Evolutionary conservation across 345 rosid species (phyloP).

Genomic region (Chamaenerion angustifolium): DNA sequence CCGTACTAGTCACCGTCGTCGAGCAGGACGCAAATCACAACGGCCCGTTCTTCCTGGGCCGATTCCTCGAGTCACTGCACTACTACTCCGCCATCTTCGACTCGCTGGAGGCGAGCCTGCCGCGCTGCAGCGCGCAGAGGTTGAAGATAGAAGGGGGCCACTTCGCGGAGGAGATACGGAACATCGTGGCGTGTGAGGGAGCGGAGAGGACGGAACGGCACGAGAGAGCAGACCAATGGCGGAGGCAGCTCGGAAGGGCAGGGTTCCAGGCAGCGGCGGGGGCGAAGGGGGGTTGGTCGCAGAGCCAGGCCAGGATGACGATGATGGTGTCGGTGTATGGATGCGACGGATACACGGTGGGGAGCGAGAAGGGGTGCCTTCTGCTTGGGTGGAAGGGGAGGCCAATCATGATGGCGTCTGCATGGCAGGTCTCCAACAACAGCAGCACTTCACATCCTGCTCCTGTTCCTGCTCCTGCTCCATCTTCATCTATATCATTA

Average conservation of each 20-base stretch:
- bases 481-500: not conserved
- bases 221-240: conserved; percentile 56
- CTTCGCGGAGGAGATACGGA: conserved; percentile 44
- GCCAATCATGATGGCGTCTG: conserved; percentile 54
- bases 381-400: conserved; percentile 58
- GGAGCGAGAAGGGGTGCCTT: conserved; percentile 38
- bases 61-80: conserved; percentile 59
- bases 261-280: conserved; percentile 36
- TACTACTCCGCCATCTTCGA: conserved; percentile 55
- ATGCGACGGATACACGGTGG: conserved; percentile 40
- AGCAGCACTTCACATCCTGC: not conserved
- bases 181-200: conserved; percentile 45
- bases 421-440: conserved; percentile 34
- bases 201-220: conserved; percentile 38
- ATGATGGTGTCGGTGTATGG: conserved; percentile 49
- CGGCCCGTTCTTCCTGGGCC: conserved; percentile 56
- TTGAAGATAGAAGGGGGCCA: conserved; percentile 41
- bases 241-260: conserved; percentile 54
- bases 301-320: conserved; percentile 49
- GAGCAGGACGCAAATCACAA: conserved; percentile 67
- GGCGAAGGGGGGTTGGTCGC: conserved; percentile 13
- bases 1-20: conserved; percentile 33
- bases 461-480: not conserved
- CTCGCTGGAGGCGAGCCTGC: conserved; percentile 45
- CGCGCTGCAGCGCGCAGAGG: conserved; percentile 32